phyloP scores from a whole-genome alignment of 169 alveolate species.

The Eimeria zaria region DNA sequence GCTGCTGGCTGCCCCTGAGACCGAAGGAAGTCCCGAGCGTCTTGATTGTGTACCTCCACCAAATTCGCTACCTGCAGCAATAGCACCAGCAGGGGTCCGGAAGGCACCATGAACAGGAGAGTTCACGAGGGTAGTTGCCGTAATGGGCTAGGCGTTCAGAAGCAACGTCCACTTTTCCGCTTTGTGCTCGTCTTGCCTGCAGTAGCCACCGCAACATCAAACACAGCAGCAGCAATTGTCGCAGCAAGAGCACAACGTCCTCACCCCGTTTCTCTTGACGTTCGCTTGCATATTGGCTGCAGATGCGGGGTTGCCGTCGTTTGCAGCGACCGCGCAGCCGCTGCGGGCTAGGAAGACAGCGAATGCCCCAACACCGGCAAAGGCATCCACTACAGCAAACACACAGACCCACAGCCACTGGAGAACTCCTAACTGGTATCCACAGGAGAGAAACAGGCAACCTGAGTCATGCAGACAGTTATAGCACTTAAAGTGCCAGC shows the following conservation, averaged over 20 bases:
- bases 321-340: constrained; percentile 94
- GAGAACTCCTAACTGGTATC: neutral
- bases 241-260: constrained; percentile 25
- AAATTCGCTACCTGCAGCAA: constrained; percentile 35
- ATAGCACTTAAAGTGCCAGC: neutral
- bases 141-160: neutral
- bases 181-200: neutral
- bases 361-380: constrained; percentile 96
- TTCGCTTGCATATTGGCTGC: constrained; percentile 92
- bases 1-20: constrained; percentile 45
- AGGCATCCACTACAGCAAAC: constrained; percentile 90
- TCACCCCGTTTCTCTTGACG: constrained; percentile 90
- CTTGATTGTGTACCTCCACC: constrained; percentile 70
- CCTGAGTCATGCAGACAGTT: neutral
- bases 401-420: neutral
- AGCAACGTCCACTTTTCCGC: neutral
- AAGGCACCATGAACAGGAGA: neutral
- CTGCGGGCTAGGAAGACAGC: constrained; percentile 93
- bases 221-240: neutral
- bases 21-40: constrained; percentile 70
- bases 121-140: neutral
- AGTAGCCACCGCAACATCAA: neutral
- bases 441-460: neutral
- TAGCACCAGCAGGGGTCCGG: neutral
- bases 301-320: constrained; percentile 94